Evolutionary conservation across 2,329 filamentous ascomycete genomes (phyloP).

Genomic region (Pseudogymnoascus sp.): DNA sequence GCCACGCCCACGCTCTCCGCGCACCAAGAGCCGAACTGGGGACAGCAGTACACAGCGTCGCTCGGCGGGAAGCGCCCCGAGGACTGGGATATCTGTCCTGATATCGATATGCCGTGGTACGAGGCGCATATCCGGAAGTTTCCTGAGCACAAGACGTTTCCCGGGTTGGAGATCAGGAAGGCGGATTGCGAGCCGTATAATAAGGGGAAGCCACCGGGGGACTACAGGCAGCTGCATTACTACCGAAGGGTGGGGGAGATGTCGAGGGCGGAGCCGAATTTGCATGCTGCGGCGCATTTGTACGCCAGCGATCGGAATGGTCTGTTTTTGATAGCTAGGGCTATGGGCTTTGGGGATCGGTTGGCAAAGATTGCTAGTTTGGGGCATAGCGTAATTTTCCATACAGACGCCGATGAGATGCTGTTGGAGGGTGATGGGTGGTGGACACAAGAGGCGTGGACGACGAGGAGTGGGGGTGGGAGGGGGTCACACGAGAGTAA

Average conservation of each 20-base stretch:
- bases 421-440: slow-evolving; percentile 32
- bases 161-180: slow-evolving; percentile 38
- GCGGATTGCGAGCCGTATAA: slow-evolving; percentile 28
- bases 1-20: slow-evolving; percentile 11
- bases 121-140: neutral
- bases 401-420: slow-evolving; percentile 32
- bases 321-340: slow-evolving; percentile 41
- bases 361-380: slow-evolving; percentile 38
- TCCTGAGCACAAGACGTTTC: slow-evolving; percentile 17
- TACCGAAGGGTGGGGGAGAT: slow-evolving; percentile 19
- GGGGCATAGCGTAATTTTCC: slow-evolving; percentile 39
- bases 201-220: slow-evolving; percentile 13
- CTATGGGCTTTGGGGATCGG: slow-evolving; percentile 33
- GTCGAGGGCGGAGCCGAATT: slow-evolving; percentile 40
- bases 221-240: slow-evolving; percentile 12
- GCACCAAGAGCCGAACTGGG: slow-evolving; percentile 12
- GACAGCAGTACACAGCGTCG: slow-evolving; percentile 12
- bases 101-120: slow-evolving; percentile 19
- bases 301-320: slow-evolving; percentile 49
- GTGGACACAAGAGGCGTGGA: slow-evolving; percentile 42
- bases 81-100: slow-evolving; percentile 10
- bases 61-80: slow-evolving; percentile 10
- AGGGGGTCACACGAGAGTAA: slow-evolving; percentile 38
- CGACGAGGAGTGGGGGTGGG: slow-evolving; percentile 35
- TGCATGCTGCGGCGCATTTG: slow-evolving; percentile 48